phyloP scores from a whole-genome alignment of 2,329 filamentous ascomycete species.

The Tolypocladium capitatum region DNA sequence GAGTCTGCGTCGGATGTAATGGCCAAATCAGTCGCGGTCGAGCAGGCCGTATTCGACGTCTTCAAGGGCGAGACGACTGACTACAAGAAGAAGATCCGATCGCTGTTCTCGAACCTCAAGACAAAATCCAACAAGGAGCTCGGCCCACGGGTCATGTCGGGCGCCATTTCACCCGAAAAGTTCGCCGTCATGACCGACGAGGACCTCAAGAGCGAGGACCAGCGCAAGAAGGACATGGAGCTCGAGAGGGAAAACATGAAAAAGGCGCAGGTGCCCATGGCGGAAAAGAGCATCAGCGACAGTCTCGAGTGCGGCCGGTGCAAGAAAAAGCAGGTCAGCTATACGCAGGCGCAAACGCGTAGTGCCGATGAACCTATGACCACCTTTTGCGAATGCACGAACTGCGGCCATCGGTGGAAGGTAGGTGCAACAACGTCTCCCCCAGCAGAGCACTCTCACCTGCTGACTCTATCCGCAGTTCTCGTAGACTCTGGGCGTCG shows the following conservation, averaged over 20 bases:
- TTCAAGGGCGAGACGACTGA: constrained; percentile 58
- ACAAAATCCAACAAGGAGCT: constrained; percentile 75
- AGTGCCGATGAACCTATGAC: constrained; percentile 90
- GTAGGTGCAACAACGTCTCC: constrained; percentile 25
- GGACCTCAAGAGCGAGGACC: constrained; percentile 79
- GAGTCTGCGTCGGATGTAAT: constrained; percentile 61
- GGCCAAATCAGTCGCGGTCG: constrained; percentile 66
- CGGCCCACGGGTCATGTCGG: constrained; percentile 60
- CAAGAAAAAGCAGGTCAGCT: constrained; percentile 86
- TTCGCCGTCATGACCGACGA: constrained; percentile 84
- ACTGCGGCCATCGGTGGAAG: constrained; percentile 61
- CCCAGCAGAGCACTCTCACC: too few relatives aligned
- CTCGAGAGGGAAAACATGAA: constrained; percentile 91
- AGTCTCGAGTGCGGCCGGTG: constrained; percentile 85
- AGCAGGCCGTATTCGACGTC: constrained; percentile 58
- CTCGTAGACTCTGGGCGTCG: constrained; percentile 8
- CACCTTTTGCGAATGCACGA: constrained; percentile 59
- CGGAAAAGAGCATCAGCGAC: constrained; percentile 79
- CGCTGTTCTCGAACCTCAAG: constrained; percentile 89
- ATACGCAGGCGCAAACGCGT: constrained; percentile 90
- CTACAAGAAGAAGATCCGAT: constrained; percentile 83
- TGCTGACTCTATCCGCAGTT: constrained; percentile 4
- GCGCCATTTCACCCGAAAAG: constrained; percentile 54
- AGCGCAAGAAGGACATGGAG: constrained; percentile 60
- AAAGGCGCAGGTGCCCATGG: constrained; percentile 87